Percentiles rank a stretch among this genome's conserved stretches.
These are phyloP conservation scores for Tilletia walkeri DNA, from an alignment of 1,284 basidiomycete genomes.

Conservation along the genomic window DNA sequence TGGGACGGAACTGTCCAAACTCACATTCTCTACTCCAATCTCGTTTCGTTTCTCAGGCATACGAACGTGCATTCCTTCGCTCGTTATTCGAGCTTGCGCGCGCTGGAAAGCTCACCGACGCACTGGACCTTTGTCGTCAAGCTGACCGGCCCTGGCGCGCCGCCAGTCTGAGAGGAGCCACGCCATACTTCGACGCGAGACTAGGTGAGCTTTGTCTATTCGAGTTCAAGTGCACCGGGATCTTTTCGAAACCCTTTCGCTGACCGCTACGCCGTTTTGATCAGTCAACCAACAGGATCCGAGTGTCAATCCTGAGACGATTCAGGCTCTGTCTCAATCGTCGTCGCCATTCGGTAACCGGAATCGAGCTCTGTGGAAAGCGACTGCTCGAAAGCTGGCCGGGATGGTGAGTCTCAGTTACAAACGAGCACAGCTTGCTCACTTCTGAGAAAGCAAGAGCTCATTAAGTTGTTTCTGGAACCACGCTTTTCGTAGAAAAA, in stretches of 20 bases:
- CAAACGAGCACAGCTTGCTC: too few species aligned
- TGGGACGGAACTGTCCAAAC: background rate
- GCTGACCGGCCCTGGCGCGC: constrained; percentile 89
- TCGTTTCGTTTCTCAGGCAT: constrained; percentile 41
- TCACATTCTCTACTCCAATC: background rate
- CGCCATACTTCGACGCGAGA: constrained; percentile 46
- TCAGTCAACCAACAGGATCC: background rate
- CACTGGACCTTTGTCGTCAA: constrained; percentile 75
- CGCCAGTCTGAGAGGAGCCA: constrained; percentile 75
- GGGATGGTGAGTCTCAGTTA: constrained; percentile 23
- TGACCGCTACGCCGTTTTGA: background rate
- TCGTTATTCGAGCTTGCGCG: constrained; percentile 75
- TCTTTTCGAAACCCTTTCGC: too few species aligned
- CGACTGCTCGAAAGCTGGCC: constrained; percentile 44
- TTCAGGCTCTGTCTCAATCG: background rate
- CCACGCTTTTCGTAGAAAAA: constrained; percentile 60
- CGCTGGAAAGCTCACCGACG: constrained; percentile 76
- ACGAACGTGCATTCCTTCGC: constrained; percentile 73
- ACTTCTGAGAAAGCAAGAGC: constrained; percentile 7
- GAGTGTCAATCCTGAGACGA: too few species aligned
- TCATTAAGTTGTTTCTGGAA: background rate
- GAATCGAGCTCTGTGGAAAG: constrained; percentile 50
- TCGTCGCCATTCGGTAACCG: constrained; percentile 44
- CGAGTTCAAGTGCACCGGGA: too few species aligned
- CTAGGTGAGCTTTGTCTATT: constrained; percentile 26